Evolutionary conservation across 2,329 filamentous ascomycete species (phyloP), one percentile per base, ranked within the genome.

Genomic region (Salinomyces thailandicus): DNA sequence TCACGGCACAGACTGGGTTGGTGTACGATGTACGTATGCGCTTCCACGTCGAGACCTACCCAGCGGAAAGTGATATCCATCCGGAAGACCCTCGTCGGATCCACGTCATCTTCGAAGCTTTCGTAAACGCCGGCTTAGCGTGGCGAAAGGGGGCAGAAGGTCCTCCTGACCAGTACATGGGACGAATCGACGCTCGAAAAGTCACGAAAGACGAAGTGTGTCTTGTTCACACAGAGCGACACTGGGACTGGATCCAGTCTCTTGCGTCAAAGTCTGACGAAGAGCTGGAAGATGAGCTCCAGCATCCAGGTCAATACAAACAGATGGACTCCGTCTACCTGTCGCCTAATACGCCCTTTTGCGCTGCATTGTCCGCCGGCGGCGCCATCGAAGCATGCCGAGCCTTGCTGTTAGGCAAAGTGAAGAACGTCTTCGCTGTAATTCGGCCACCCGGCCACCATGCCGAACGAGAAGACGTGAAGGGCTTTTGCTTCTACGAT

Each of bases 401-500:
- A 58, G 82, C 84, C n/a, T 85, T 98, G 4, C 80, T 91, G 16
- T 71, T 73, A 2, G 81, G 84, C 3, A 73, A 77, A 39, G 82
- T 95, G 35, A 94, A 93, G 60, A 98, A 98, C 53, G 86, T 85
- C 0, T 91, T 98, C 57, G 91, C 91, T 1, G 81, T 98, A 24
- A 94, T 98, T 51, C 77, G 91, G 11, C 91, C 91, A 2, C 91
- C 91, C 0, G 91, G 91, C 0, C 91, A 98, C 53, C 91, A 98
- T 59, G 91, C 91, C 1, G 91, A 98, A 57, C 79, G 77, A 39
- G 73, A 91, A 51, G 70, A 78, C 22, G 75, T 89, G 1, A 91
- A 94, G 72, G 91, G 91, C 0, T 98, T 98, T 55, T 98, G 91
- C 58, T 75, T 96, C 41, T 96, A 96, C 66, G 95, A 98, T 64